A percentile compares a stretch with the other conserved stretches of the same genome.
phyloP scores from a whole-genome alignment of 352 stramenopile genomes.

The Phytophthora nicotianae region DNA sequence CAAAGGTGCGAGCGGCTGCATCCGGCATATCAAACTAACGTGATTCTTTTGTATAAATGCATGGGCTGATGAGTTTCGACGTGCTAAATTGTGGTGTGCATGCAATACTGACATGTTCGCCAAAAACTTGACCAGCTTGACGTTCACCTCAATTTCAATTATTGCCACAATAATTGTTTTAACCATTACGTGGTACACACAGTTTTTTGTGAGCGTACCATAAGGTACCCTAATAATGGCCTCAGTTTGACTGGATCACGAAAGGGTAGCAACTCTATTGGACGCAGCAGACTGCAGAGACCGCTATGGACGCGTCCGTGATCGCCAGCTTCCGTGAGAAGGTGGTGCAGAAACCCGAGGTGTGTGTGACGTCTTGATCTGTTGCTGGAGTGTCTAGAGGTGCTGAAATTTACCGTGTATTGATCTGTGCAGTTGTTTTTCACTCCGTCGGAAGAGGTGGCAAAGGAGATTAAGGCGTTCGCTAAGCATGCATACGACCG shows the following conservation, averaged over 20 bases:
- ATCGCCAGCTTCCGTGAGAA: slow-evolving; percentile 69
- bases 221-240: neutral
- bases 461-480: slow-evolving; percentile 69
- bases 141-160: neutral
- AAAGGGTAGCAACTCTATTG: slow-evolving; percentile 42
- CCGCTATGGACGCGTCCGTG: slow-evolving; percentile 62
- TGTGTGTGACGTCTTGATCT: slow-evolving; percentile 24
- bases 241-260: slow-evolving; percentile 41
- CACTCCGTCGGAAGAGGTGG: slow-evolving; percentile 69
- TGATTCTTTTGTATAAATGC: slow-evolving; percentile 28
- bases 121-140: neutral
- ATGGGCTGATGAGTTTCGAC: neutral
- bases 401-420: slow-evolving; percentile 4
- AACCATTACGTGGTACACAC: slow-evolving; percentile 7
- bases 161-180: slow-evolving; percentile 11
- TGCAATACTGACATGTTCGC: too few species aligned
- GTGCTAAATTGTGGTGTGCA: too few species aligned
- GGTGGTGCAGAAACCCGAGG: slow-evolving; percentile 74
- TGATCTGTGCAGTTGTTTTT: slow-evolving; percentile 68
- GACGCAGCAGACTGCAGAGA: slow-evolving; percentile 21
- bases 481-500: slow-evolving; percentile 85
- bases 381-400: neutral
- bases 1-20: slow-evolving; percentile 16
- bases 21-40: slow-evolving; percentile 32
- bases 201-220: neutral